These are phyloP conservation scores for Dacryopinax primogenitus DNA, from an alignment of 768 basidiomycete genomes.

Conservation along the genomic window DNA sequence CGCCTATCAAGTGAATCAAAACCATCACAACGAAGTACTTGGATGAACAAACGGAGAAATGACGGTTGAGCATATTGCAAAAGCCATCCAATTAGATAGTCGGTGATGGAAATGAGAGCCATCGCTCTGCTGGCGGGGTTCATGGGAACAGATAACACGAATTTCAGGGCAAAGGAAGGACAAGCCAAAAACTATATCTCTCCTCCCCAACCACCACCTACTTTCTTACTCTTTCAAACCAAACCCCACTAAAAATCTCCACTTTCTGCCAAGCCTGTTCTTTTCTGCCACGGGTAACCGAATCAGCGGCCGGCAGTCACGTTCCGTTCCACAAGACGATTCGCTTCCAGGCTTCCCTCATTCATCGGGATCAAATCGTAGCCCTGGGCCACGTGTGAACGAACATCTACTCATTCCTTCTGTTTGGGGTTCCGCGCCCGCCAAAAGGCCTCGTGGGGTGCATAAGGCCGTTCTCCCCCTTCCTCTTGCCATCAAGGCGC, in stretches of 20 bases:
- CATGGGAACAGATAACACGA: too few relatives aligned
- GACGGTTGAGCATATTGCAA: not conserved
- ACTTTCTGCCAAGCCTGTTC: not conserved
- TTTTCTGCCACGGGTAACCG: not conserved
- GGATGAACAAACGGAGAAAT: not conserved
- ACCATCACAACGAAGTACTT: not conserved
- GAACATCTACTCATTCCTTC: not conserved
- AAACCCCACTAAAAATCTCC: not conserved
- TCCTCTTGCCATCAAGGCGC: not conserved
- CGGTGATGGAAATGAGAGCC: not conserved
- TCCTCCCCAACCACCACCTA: not conserved
- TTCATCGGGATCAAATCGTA: not conserved
- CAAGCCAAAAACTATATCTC: too few relatives aligned
- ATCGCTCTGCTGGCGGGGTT: not conserved
- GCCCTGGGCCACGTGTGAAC: conserved; percentile 7
- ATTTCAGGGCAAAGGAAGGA: not conserved
- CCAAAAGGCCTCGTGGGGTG: not conserved
- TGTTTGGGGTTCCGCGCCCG: not conserved
- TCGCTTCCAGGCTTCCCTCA: not conserved
- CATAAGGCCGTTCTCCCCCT: not conserved
- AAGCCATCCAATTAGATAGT: not conserved
- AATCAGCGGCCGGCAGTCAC: not conserved
- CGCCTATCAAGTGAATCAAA: not conserved
- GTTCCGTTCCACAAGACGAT: not conserved
- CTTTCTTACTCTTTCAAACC: not conserved